phyloP scores from a whole-genome alignment of 2,329 filamentous ascomycete genomes.

The Huntiella savannae region DNA sequence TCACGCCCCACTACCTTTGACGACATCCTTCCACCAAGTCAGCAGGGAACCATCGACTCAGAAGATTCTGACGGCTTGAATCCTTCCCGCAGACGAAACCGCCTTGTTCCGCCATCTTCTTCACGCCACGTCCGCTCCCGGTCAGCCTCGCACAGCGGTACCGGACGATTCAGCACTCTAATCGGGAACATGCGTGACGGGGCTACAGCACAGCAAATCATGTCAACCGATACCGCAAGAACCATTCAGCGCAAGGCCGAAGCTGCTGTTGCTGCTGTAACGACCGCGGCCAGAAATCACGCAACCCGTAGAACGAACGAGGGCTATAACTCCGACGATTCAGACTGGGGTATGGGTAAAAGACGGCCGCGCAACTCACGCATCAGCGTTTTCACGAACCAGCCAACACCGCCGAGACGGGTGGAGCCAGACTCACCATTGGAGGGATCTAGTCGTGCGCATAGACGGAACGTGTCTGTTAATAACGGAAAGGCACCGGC shows the following conservation, averaged over 20 bases:
- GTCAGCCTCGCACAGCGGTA: neutral
- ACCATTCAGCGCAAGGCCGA: constrained; percentile 4
- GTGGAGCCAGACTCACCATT: neutral
- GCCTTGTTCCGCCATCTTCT: neutral
- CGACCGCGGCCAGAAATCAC: constrained; percentile 1
- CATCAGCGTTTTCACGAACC: too few relatives aligned
- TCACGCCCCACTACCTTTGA: neutral
- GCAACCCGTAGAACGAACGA: neutral
- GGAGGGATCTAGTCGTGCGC: neutral
- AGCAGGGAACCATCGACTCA: neutral
- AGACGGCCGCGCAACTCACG: too few relatives aligned
- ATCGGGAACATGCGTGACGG: neutral
- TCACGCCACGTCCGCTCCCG: neutral
- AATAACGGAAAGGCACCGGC: too few relatives aligned
- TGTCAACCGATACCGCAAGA: neutral
- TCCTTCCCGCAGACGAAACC: neutral
- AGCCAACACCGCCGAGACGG: too few relatives aligned
- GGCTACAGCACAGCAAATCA: neutral
- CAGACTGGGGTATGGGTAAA: constrained; percentile 1
- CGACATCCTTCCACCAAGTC: neutral
- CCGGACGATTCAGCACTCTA: neutral
- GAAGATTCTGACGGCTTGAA: neutral
- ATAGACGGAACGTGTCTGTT: neutral
- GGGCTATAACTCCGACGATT: neutral
- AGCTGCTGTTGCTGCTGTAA: constrained; percentile 6